Base-by-base conservation (phyloP, 306 rosid species). In the Acacia acuminata region DNA sequence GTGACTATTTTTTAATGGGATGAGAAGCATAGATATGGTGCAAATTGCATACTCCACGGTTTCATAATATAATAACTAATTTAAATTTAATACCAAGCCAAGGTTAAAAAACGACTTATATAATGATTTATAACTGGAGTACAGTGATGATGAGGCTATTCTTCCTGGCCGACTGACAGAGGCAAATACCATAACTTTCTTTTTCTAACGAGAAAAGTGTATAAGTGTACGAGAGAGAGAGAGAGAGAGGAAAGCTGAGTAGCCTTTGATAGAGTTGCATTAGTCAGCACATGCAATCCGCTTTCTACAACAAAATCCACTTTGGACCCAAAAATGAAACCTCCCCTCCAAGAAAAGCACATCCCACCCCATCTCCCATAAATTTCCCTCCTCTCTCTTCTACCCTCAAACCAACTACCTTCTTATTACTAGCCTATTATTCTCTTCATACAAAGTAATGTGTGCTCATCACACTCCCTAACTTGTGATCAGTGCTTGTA, bases 211-310 rank as follows among this genome's bases (percentile, higher is more conserved):
- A 85, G 87, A 89, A 14, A 48, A 48, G 55, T 13, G 17, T 48
- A 48, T 3, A 20, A 48, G 20, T 48, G 19, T 2, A 15, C 47
- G 79, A 71, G 84, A 16, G 76, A 71, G 79, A 87, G 58, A 27
- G 76, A 72, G 81, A 87, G 67, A 75, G 79, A 64, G 87, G 90
- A 95, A 88, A 92, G 98, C 89, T 89, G 86, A 89, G 82, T 86
- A 81, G 95, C 95, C 94, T 91, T 94, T 90, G 94, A 85, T 89
- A 89, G 93, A 83, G 92, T 78, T 91, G 94, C 89, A 93, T 15
- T 53, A 89, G 97, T 94, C 92, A 86, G 92, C 99, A 93, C 99
- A 93, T 96, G 99, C 98, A 92, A 82, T 88, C 97, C 99, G 88
- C 98, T 93, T 96, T 91, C 94, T 86, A 86, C 91, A 85, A 91